Conservation (phyloP, 345 rosid genomes). For the Kandelia obovata region DNA sequence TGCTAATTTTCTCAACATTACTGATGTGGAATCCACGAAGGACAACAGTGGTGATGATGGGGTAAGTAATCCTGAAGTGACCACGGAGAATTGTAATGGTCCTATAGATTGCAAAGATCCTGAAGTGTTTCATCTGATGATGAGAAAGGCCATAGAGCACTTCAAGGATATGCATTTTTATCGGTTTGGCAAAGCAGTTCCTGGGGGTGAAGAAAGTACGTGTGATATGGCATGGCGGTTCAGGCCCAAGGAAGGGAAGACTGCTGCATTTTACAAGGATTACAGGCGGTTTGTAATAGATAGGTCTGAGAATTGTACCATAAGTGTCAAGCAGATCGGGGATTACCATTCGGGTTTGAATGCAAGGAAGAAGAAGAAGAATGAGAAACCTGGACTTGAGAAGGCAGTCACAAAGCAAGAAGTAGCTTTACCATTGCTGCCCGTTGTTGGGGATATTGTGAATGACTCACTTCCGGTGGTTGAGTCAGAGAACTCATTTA, state of each 20-base stretch:
- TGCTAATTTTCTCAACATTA: slow-evolving; percentile 52
- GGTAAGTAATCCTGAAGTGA: slow-evolving; percentile 4
- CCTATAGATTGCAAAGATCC: slow-evolving; percentile 83
- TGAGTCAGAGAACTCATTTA: slow-evolving; percentile 72
- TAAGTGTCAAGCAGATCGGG: slow-evolving; percentile 58
- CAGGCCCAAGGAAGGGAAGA: slow-evolving; percentile 90
- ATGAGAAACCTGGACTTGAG: slow-evolving; percentile 67
- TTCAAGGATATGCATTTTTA: slow-evolving; percentile 90
- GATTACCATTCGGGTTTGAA: slow-evolving; percentile 91
- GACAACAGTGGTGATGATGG: neutral
- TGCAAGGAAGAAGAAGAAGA: slow-evolving; percentile 76
- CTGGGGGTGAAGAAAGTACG: slow-evolving; percentile 46
- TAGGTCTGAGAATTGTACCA: slow-evolving; percentile 63
- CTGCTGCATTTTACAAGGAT: slow-evolving; percentile 84
- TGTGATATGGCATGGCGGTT: slow-evolving; percentile 98
- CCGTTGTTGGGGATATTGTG: slow-evolving; percentile 72
- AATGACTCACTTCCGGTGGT: slow-evolving; percentile 74
- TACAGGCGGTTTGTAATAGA: slow-evolving; percentile 69
- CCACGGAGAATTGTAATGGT: slow-evolving; percentile 38
- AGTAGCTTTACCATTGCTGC: slow-evolving; percentile 31
- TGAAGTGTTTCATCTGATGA: slow-evolving; percentile 80
- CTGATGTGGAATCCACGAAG: slow-evolving; percentile 48
- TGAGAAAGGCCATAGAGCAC: slow-evolving; percentile 71
- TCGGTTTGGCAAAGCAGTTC: slow-evolving; percentile 75
- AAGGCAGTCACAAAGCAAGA: slow-evolving; percentile 38